These are phyloP conservation scores for Paraphaeosphaeria sporulosa DNA, from an alignment of 2,329 filamentous ascomycete species.

Conservation along the genomic window DNA sequence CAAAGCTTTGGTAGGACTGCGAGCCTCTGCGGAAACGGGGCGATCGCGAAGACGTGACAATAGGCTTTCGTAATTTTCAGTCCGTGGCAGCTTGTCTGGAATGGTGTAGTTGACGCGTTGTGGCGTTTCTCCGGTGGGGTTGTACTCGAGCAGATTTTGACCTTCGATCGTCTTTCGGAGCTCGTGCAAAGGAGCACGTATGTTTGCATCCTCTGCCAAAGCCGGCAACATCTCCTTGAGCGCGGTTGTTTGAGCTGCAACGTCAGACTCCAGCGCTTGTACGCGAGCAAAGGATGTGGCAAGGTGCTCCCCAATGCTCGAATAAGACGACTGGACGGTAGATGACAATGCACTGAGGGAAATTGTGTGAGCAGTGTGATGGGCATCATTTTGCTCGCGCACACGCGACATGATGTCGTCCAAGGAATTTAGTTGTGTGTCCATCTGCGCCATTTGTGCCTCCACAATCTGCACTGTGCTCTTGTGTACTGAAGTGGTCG, in stretches of 20 bases:
- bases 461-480: slow-evolving; percentile 91
- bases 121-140: slow-evolving; percentile 85
- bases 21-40: slow-evolving; percentile 39
- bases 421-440: slow-evolving; percentile 85
- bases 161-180: slow-evolving; percentile 74
- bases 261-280: slow-evolving; percentile 71
- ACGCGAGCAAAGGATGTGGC: slow-evolving; percentile 73
- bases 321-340: slow-evolving; percentile 77
- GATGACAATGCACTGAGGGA: slow-evolving; percentile 71
- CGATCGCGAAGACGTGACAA: slow-evolving; percentile 57
- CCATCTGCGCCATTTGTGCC: slow-evolving; percentile 85
- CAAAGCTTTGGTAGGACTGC: slow-evolving; percentile 58
- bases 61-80: slow-evolving; percentile 67
- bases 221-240: slow-evolving; percentile 69
- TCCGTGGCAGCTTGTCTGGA: slow-evolving; percentile 79
- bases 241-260: slow-evolving; percentile 66
- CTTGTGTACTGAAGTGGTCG: slow-evolving; percentile 86
- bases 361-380: slow-evolving; percentile 73
- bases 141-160: slow-evolving; percentile 78
- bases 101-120: slow-evolving; percentile 83
- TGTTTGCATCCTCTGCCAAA: slow-evolving; percentile 60
- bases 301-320: slow-evolving; percentile 74
- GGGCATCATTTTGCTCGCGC: slow-evolving; percentile 77
- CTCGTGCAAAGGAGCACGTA: slow-evolving; percentile 74
- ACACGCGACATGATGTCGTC: slow-evolving; percentile 90